A percentile compares a stretch with the other conserved stretches of the same genome.
phyloP scores from a whole-genome alignment of 768 basidiomycete genomes.

The Myochromella boudieri region DNA sequence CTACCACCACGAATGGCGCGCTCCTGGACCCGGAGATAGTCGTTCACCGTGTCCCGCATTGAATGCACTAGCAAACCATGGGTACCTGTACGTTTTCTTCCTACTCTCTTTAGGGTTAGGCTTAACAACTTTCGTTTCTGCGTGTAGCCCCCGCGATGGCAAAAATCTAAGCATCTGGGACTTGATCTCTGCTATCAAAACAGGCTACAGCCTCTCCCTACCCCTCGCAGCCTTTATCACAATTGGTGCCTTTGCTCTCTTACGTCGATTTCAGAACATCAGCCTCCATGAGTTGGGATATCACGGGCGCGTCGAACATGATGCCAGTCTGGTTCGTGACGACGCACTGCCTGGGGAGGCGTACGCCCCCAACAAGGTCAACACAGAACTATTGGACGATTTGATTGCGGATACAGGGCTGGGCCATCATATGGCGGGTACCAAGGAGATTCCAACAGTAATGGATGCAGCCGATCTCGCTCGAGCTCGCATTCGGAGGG shows the following conservation, averaged over 20 bases:
- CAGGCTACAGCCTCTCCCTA: slow-evolving; percentile 51
- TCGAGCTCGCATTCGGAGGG: slow-evolving; percentile 50
- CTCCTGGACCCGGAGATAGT: slow-evolving; percentile 23
- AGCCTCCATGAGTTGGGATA: slow-evolving; percentile 40
- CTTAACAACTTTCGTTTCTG: too few species aligned
- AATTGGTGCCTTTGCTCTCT: slow-evolving; percentile 43
- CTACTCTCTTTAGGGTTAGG: too few species aligned
- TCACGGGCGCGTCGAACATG: slow-evolving; percentile 55
- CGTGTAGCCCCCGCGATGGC: slow-evolving; percentile 53
- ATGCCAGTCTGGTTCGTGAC: slow-evolving; percentile 61
- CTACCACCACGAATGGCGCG: too few species aligned
- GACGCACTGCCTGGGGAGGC: slow-evolving; percentile 37
- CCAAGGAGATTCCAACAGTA: slow-evolving; percentile 20
- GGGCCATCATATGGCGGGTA: slow-evolving; percentile 26
- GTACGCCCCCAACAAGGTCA: slow-evolving; percentile 44
- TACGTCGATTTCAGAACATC: slow-evolving; percentile 38
- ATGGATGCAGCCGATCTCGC: slow-evolving; percentile 45
- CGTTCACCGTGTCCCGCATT: slow-evolving; percentile 57
- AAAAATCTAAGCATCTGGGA: slow-evolving; percentile 42
- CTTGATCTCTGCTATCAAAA: slow-evolving; percentile 41
- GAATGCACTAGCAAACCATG: slow-evolving; percentile 58
- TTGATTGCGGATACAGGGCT: slow-evolving; percentile 35
- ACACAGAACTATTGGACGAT: slow-evolving; percentile 34
- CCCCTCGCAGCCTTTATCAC: slow-evolving; percentile 48
- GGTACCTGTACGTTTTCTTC: slow-evolving; percentile 42